Conservation (phyloP, 768 basidiomycete genomes). For the Boletus pseudopeckii region DNA sequence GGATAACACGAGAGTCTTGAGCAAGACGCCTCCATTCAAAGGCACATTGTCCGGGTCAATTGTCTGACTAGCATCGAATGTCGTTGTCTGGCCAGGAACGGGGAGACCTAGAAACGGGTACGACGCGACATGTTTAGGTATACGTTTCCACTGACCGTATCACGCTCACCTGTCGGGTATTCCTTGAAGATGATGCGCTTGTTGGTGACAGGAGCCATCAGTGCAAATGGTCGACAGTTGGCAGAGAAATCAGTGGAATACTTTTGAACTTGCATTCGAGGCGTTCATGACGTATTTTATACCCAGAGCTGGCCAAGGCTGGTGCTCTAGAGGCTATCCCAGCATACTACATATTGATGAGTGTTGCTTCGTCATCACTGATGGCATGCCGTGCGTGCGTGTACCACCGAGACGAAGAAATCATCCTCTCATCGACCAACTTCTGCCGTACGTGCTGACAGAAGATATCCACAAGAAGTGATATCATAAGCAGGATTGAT, state of each 20-base stretch:
- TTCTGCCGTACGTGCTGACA: not conserved
- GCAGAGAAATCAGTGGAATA: not conserved
- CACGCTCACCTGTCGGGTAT: constrained; percentile 17
- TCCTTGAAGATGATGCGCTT: constrained; percentile 35
- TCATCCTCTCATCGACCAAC: not conserved
- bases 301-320: not conserved
- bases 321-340: too few species aligned
- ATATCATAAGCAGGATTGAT: not conserved
- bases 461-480: not conserved
- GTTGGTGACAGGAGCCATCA: constrained; percentile 26
- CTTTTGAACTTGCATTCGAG: not conserved
- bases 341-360: not conserved
- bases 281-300: not conserved
- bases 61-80: constrained; percentile 41
- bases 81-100: constrained; percentile 41
- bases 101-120: not conserved
- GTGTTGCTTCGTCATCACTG: not conserved
- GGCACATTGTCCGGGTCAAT: constrained; percentile 49
- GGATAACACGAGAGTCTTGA: constrained; percentile 48
- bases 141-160: not conserved
- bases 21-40: constrained; percentile 44
- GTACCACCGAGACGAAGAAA: not conserved
- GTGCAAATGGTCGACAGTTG: not conserved
- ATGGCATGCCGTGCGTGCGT: not conserved
- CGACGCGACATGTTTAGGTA: not conserved